Evolutionary conservation across 1,284 basidiomycete species (phyloP), one percentile per base, ranked within the genome.

Genomic region (Leccinum pallidistipes): DNA sequence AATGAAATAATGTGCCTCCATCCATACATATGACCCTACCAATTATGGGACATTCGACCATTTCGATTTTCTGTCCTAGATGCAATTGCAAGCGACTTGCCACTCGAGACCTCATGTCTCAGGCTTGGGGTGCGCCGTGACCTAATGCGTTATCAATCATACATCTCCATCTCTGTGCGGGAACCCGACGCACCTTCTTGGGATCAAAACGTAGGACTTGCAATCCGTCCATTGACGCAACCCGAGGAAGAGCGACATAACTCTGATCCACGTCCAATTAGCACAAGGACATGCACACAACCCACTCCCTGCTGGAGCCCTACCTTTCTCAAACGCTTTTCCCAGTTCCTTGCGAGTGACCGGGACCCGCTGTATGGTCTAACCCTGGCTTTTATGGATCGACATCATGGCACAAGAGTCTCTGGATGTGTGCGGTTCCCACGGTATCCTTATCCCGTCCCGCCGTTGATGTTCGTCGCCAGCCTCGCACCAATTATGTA

Each of bases 201-300:
- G 86, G 77, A 66, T 87, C 84, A 75, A 95, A 95, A 1, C 87
- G 82, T 12, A 88, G 70, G 1, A 95, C 90, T 71, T 95, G 91
- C 45, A 95, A 78, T 0, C 92, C 90, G 10, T 91, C 86, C 45
- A 94, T 76, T 9, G 87, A 86, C 0, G 91, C 91, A 0, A 93
- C 93, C 12, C 93, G 86, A 7, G 91, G 93, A 10, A 95, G 79
- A 0, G 93, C 93, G 11, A 94, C 92, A 66, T 95, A 94, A 50
- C 89, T 90, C 77, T 90, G 90, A 2, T 86, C 86, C 83, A 59
- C 11, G 24, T 2, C 4, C 1, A n/a, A 2, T 66, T n/a, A 66
- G 60, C 18, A 36, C 31, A 32, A 31, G 8, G 1, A 36, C 14
- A 32, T 49, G 38, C 10, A 34, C 27, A 4, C 29, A 12, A 3